Evolutionary conservation across 2,329 filamentous ascomycete genomes (phyloP).

Genomic region (Talaromyces sp.): DNA sequence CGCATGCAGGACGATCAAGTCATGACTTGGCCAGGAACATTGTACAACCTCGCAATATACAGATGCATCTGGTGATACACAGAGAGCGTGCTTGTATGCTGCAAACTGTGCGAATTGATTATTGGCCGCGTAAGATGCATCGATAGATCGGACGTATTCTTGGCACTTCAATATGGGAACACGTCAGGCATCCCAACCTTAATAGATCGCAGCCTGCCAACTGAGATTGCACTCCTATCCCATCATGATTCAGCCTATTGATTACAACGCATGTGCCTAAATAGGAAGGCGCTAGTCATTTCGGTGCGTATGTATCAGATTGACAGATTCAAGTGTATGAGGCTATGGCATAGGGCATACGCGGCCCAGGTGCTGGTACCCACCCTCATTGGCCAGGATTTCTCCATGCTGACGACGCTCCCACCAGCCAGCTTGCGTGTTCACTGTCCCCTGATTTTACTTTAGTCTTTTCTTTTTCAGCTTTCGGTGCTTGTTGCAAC

Average conservation of each 20-base stretch:
- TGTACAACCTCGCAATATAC: neutral
- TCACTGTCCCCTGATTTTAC: neutral
- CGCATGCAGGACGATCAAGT: neutral
- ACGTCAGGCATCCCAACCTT: neutral
- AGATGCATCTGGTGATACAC: too few relatives aligned
- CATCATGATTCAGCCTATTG: neutral
- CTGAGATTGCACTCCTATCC: neutral
- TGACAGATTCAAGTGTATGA: neutral
- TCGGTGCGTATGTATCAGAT: neutral
- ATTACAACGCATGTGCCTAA: neutral
- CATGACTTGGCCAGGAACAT: neutral
- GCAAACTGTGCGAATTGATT: neutral
- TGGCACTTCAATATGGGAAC: neutral
- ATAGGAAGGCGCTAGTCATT: neutral
- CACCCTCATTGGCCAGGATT: slow-evolving; percentile 9
- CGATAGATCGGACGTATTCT: neutral
- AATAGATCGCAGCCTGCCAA: neutral
- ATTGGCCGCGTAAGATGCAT: neutral
- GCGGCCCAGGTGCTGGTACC: slow-evolving; percentile 8
- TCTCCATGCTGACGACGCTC: slow-evolving; percentile 18
- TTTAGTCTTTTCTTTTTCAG: neutral
- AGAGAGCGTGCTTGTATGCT: neutral
- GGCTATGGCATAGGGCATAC: slow-evolving; percentile 4
- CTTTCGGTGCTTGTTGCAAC: neutral
- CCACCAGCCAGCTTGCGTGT: slow-evolving; percentile 17